Evolutionary conservation across 108 stramenopile genomes (phyloP).

Genomic region (Discostella pseudostelligera): DNA sequence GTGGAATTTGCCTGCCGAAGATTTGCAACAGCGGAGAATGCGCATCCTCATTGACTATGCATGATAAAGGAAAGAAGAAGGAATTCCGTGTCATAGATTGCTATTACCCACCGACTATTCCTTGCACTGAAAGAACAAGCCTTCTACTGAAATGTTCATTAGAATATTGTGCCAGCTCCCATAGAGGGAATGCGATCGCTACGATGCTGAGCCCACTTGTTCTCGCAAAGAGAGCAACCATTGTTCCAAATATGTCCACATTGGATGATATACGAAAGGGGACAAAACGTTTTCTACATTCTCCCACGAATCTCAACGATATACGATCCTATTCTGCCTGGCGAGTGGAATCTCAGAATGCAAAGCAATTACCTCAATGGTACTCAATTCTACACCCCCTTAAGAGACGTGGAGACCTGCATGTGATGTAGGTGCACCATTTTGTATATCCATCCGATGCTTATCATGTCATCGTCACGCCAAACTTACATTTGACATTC

Average conservation of each 20-base stretch:
- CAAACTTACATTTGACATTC: background rate
- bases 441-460: background rate
- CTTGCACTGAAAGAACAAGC: slow-evolving; percentile 28
- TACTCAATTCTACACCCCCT: slow-evolving; percentile 13
- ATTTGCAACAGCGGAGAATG: background rate
- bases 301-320: background rate
- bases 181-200: slow-evolving; percentile 16
- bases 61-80: background rate
- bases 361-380: background rate
- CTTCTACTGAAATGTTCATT: slow-evolving; percentile 20
- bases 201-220: slow-evolving; percentile 10
- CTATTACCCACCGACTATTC: background rate
- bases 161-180: slow-evolving; percentile 11
- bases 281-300: background rate
- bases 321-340: background rate
- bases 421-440: background rate
- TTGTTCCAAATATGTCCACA: slow-evolving; percentile 18
- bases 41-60: background rate
- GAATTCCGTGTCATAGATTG: background rate
- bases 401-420: background rate
- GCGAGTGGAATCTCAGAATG: background rate
- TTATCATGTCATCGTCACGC: background rate
- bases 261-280: slow-evolving; percentile 10
- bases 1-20: background rate
- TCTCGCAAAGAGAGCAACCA: slow-evolving; percentile 15